Evolutionary conservation across 2,329 filamentous ascomycete genomes (phyloP).

Genomic region (Niveomyces coronatus): DNA sequence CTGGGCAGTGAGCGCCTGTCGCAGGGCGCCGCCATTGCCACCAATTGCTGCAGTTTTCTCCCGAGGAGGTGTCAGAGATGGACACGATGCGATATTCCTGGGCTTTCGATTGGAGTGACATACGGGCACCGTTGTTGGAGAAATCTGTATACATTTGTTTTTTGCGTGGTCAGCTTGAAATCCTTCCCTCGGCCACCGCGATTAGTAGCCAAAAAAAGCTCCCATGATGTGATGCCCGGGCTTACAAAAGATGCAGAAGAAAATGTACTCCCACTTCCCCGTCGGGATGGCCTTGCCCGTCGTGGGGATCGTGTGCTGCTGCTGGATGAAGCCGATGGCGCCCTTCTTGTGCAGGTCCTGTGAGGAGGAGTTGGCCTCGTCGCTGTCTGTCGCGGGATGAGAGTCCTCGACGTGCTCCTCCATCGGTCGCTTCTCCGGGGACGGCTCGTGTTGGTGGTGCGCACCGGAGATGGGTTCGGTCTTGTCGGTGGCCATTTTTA

Average conservation of each 20-base stretch:
- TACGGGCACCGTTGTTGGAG: constrained; percentile 13
- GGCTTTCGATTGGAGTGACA: too few species aligned
- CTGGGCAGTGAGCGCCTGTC: constrained; percentile 10
- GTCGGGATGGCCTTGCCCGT: constrained; percentile 11
- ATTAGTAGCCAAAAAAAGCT: too few species aligned
- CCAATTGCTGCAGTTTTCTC: constrained; percentile 8
- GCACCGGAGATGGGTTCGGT: neutral
- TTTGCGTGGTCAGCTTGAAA: neutral
- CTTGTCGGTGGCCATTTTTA: too few species aligned
- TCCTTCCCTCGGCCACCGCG: neutral
- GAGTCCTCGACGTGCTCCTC: constrained; percentile 7
- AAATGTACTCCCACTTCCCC: constrained; percentile 13
- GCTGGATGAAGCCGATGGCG: constrained; percentile 9
- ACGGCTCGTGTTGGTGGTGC: neutral
- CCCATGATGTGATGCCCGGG: too few species aligned
- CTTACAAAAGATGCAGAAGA: constrained; percentile 12
- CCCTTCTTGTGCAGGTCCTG: constrained; percentile 7
- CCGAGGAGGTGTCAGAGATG: neutral
- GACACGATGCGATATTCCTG: too few species aligned
- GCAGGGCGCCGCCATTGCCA: constrained; percentile 11
- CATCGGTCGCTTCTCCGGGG: neutral
- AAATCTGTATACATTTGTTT: constrained; percentile 7
- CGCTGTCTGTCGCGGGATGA: too few species aligned
- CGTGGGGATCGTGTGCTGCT: constrained; percentile 12
- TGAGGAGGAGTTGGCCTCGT: neutral